These are phyloP conservation scores for Mycena alexandri DNA, from an alignment of 768 basidiomycete species.

Conservation along the genomic window DNA sequence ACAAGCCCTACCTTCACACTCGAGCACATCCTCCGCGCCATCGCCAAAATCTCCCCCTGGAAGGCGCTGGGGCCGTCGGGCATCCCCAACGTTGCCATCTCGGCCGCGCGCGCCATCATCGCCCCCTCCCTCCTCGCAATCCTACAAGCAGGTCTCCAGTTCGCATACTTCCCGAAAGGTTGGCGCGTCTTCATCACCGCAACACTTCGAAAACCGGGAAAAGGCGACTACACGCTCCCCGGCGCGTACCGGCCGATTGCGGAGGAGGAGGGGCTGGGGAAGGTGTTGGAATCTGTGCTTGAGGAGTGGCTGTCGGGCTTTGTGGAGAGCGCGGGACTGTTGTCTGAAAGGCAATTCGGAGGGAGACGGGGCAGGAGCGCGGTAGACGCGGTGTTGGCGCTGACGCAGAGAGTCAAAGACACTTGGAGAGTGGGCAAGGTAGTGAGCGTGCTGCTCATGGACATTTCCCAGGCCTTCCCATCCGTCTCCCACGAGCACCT, in stretches of 20 bases:
- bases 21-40: slow-evolving; percentile 4
- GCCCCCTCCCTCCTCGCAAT: slow-evolving; percentile 5
- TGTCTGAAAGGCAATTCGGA: too few species aligned
- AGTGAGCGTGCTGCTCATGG: too few species aligned
- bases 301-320: slow-evolving; percentile 11
- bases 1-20: not conserved
- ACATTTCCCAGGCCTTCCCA: too few species aligned
- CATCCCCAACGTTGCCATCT: too few species aligned
- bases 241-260: slow-evolving; percentile 3
- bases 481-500: slow-evolving; percentile 10
- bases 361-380: not conserved
- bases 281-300: slow-evolving; percentile 3
- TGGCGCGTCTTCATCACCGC: slow-evolving; percentile 11
- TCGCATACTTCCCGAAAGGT: not conserved
- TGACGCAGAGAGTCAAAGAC: slow-evolving; percentile 11
- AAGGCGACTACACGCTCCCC: slow-evolving; percentile 2
- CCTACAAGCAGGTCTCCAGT: not conserved
- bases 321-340: too few species aligned
- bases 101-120: not conserved
- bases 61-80: too few species aligned
- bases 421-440: slow-evolving; percentile 8
- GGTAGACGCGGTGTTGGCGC: not conserved
- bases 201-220: not conserved
- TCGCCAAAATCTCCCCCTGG: too few species aligned
- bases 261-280: slow-evolving; percentile 11